Evolutionary conservation across 257 asterid genomes (phyloP), one percentile per base, ranked within the genome.

Genomic region (Nicotiana sylvestris): DNA sequence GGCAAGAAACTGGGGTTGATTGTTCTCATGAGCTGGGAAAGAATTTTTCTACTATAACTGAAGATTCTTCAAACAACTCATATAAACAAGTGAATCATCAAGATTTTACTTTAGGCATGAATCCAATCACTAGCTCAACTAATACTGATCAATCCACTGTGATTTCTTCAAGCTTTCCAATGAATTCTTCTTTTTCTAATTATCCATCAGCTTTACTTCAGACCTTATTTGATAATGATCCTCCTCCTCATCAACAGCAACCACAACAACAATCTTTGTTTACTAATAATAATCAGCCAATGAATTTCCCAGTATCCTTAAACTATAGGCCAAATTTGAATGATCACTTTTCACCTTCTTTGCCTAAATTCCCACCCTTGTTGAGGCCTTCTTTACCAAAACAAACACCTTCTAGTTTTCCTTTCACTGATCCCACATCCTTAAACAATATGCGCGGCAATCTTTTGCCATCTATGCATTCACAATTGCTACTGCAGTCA

Each of bases 181-280:
- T 86, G 78, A 84, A 79, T 70, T 69, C 90, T 18, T 51, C 88
- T 25, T 83, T 88, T 5, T 86, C 82, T 46, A 68, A 53, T 87
- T 86, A 90, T 82, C 78, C 83, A 62, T 82, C 90, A 15, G 53
- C 89, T 66, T 86, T 89, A 78, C 66, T 89, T 85, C 91, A 86
- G 58, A 85, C 89, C 32, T 80, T 91, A 60, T 87, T 89, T 49
- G 91, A 87, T 32, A 33, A 82, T 1, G 92, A 89, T 82, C 68
- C 91, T 56, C 89, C 87, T 62, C 49, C 84, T 32, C 85, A 3
- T 5, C 74, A n/a, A 8, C 81, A 58, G 29, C 78, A 43, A 72
- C 70, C 35, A 29, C 70, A 65, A 13, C 79, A 80, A 27, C 88
- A 82, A 25, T 43, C 88, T 53, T 62, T 81, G n/a, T 67, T 76